These are phyloP conservation scores for Globisporangium cylindrosporum DNA, from an alignment of 352 stramenopile genomes.

Conservation along the genomic window DNA sequence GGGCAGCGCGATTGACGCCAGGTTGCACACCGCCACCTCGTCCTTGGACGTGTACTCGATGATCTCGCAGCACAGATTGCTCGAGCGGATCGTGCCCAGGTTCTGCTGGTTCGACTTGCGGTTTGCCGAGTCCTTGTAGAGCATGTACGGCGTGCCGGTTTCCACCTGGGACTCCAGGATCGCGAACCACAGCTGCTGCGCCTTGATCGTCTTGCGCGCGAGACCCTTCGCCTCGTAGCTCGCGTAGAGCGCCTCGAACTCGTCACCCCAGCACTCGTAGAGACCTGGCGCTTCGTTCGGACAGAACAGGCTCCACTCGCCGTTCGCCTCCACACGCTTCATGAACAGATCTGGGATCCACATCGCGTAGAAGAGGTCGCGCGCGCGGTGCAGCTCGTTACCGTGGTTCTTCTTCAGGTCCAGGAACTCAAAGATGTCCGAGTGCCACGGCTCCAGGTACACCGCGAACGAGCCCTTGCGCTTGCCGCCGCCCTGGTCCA, in stretches of 20 bases:
- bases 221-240: constrained; percentile 96
- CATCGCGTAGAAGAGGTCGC: constrained; percentile 99
- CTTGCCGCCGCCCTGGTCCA: constrained; percentile 98
- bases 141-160: constrained; percentile 99
- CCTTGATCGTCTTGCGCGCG: constrained; percentile 94
- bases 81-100: constrained; percentile 99
- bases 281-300: constrained; percentile 97
- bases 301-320: constrained; percentile 97
- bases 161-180: constrained; percentile 99
- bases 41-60: constrained; percentile 98
- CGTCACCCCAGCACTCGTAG: constrained; percentile 91
- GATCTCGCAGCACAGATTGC: constrained; percentile 99
- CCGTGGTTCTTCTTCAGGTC: constrained; percentile 99
- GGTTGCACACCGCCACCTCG: constrained; percentile 99
- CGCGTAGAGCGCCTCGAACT: constrained; percentile 96
- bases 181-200: constrained; percentile 98
- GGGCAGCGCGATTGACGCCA: constrained; percentile 96
- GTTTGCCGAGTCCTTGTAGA: constrained; percentile 99
- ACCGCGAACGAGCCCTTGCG: constrained; percentile 98
- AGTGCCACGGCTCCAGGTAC: constrained; percentile 99
- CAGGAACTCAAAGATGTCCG: constrained; percentile 98
- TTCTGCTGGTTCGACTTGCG: constrained; percentile 99
- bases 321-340: constrained; percentile 97
- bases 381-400: constrained; percentile 95
- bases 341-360: constrained; percentile 99